Percentiles rank a stretch among this genome's conserved stretches.
Conservation (phyloP, 2,329 filamentous ascomycete species). For the Dactylellina sp. region DNA sequence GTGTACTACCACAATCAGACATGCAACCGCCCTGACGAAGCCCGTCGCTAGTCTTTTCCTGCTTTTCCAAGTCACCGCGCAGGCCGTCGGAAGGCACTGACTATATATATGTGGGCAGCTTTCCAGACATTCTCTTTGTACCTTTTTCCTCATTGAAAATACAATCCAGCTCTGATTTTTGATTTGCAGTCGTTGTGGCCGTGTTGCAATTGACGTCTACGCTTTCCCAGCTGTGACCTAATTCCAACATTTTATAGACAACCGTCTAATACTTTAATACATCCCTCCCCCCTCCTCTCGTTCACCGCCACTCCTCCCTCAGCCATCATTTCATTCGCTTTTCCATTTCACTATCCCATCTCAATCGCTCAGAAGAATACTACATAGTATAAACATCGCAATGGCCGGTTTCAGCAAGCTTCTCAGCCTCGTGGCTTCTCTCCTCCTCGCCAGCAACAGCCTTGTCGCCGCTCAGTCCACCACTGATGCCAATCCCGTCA, state of each 20-base stretch:
- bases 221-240: slow-evolving; percentile 1
- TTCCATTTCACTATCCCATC: background rate
- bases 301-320: slow-evolving; percentile 6
- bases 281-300: background rate
- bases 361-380: slow-evolving; percentile 1
- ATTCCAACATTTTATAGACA: background rate
- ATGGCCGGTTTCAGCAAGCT: slow-evolving; percentile 49
- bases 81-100: too few species aligned
- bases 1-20: slow-evolving; percentile 34
- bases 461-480: slow-evolving; percentile 26
- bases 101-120: background rate
- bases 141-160: background rate
- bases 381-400: background rate
- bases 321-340: slow-evolving; percentile 23
- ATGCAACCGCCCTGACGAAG: slow-evolving; percentile 7
- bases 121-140: background rate
- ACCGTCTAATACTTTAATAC: background rate
- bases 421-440: slow-evolving; percentile 21
- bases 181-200: background rate
- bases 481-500: slow-evolving; percentile 41
- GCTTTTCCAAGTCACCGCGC: background rate
- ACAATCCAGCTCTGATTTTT: background rate
- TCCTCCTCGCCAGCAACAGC: slow-evolving; percentile 8
- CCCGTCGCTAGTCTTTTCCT: slow-evolving; percentile 9
- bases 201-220: slow-evolving; percentile 3